Evolutionary conservation across 176 grass and related monocot genomes (phyloP), one percentile per base, ranked within the genome.

Genomic region (Canna indica): DNA sequence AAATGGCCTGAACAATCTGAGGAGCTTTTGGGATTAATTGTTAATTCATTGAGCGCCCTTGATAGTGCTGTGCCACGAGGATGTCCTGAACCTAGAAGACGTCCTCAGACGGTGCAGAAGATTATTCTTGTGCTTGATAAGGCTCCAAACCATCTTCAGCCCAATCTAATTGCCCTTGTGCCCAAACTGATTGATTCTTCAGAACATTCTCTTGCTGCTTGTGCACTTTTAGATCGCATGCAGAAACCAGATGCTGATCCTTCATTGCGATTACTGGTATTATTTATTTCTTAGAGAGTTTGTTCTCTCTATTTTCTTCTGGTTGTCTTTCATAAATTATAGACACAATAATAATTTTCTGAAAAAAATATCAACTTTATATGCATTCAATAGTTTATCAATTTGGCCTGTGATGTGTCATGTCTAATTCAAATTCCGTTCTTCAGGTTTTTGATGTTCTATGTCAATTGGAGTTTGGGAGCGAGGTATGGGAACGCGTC

Each of bases 1-100:
- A 97, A 90, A 87, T 92, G 88, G 86, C 86, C 86, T 39, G 86
- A 85, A 64, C 94, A 90, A 62, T 92, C 89, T 72, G 86, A 81
- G 82, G 84, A 97, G 80, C 75, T 92, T 44, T 83, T 97, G 86
- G 82, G 62, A 68, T 70, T 97, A 80, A 97, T 97, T 83, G 53
- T 97, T 73, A 87, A 83, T 81, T 97, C 88, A 56, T 69, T 97
- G 69, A 90, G 57, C 62, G 77, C 86, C 71, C 79, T 92, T 56
- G 89, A 97, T 72, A 87, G 75, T 36, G 79, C 86, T 65, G 89
- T 90, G 14, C 89, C 82, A 75, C 84, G 85, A 70, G 86, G 86
- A 61, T 89, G 84, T 69, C 73, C 72, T 81, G 86, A 90, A 87
- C 86, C 79, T 77, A 83, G 84, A 86, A 86, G 74, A 34, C 65